phyloP scores from a whole-genome alignment of 495 filamentous ascomycete species.

The Penicillium dipodomyicola region DNA sequence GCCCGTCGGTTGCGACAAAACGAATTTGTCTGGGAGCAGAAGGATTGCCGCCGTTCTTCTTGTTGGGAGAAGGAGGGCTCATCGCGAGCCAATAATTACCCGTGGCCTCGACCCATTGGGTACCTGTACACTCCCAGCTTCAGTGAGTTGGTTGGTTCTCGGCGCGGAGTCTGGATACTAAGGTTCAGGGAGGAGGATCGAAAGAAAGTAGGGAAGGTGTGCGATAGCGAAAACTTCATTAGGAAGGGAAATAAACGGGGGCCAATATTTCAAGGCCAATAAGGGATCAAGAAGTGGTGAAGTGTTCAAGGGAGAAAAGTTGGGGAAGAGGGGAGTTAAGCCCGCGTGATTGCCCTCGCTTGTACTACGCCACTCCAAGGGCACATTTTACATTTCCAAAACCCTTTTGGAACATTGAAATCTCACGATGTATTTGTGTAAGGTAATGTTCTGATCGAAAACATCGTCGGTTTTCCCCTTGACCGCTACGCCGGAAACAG shows the following conservation, averaged over 20 bases:
- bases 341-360: constrained; percentile 4
- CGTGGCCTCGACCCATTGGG: constrained; percentile 45
- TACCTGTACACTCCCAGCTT: constrained; percentile 11
- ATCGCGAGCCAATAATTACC: constrained; percentile 46
- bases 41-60: constrained; percentile 40
- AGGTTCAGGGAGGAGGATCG: constrained; percentile 11
- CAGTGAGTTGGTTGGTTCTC: neutral
- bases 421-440: constrained; percentile 11
- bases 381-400: constrained; percentile 1
- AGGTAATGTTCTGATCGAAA: constrained; percentile 4
- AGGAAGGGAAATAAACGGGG: constrained; percentile 5
- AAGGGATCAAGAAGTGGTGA: neutral
- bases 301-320: constrained; percentile 12
- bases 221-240: constrained; percentile 21
- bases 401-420: neutral
- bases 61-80: constrained; percentile 46
- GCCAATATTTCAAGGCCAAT: neutral
- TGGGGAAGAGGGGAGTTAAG: constrained; percentile 6
- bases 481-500: constrained; percentile 10
- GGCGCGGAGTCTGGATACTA: constrained; percentile 7
- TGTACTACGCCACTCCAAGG: constrained; percentile 6
- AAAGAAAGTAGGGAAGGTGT: constrained; percentile 16
- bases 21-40: constrained; percentile 56
- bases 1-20: constrained; percentile 79
- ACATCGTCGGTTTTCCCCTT: neutral